phyloP scores from a whole-genome alignment of 169 alveolate genomes.

The Babesia bovis region DNA sequence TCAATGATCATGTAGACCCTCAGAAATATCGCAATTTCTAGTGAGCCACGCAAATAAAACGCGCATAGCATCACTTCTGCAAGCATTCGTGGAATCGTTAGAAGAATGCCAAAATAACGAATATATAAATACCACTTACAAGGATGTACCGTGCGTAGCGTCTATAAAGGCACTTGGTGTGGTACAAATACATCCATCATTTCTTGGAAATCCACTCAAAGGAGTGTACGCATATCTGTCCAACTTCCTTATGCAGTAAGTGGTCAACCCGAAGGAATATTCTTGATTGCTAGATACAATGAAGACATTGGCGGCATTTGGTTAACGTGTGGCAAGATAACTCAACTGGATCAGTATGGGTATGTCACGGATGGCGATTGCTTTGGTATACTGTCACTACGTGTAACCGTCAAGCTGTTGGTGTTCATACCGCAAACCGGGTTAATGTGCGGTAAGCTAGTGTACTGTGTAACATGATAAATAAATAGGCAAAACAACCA shows the following conservation, averaged over 20 bases:
- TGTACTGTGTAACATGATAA: background rate
- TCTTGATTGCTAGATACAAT: slow-evolving; percentile 15
- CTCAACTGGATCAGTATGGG: slow-evolving; percentile 45
- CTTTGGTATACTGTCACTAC: slow-evolving; percentile 43
- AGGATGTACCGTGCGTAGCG: slow-evolving; percentile 38
- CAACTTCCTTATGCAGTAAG: slow-evolving; percentile 66
- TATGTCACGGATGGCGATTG: slow-evolving; percentile 59
- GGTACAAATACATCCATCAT: slow-evolving; percentile 66
- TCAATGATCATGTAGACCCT: background rate
- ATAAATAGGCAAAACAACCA: slow-evolving; percentile 36
- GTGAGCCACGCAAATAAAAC: slow-evolving; percentile 21
- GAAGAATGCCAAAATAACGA: slow-evolving; percentile 36
- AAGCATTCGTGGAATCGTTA: slow-evolving; percentile 31
- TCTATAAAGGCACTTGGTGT: slow-evolving; percentile 40
- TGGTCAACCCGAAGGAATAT: background rate
- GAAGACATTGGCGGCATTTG: slow-evolving; percentile 63
- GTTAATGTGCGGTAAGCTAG: slow-evolving; percentile 3
- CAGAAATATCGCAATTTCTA: slow-evolving; percentile 40
- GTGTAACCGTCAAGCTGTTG: slow-evolving; percentile 38
- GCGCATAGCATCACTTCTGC: slow-evolving; percentile 47
- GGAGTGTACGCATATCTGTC: slow-evolving; percentile 59
- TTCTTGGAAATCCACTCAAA: slow-evolving; percentile 43
- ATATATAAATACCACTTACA: background rate
- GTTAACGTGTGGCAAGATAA: slow-evolving; percentile 58
- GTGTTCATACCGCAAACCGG: slow-evolving; percentile 44